phyloP scores from a whole-genome alignment of 768 basidiomycete genomes.

The Boletus reticuloceps region DNA sequence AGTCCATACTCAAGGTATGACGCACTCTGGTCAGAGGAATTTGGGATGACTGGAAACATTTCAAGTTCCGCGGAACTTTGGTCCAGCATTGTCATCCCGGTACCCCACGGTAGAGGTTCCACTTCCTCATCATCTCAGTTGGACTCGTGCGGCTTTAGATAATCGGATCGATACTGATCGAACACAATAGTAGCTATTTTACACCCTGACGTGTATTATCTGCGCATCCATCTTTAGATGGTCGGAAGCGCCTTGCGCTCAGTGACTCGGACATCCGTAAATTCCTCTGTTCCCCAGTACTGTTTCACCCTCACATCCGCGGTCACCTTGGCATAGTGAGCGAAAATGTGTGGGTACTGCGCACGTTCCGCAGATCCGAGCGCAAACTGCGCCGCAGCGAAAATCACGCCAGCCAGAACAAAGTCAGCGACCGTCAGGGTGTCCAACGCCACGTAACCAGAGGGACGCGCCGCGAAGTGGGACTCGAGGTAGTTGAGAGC shows the following conservation, averaged over 20 bases:
- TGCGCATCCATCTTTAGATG: neutral
- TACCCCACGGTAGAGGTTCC: too few species aligned
- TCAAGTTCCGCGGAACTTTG: too few species aligned
- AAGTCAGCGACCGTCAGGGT: constrained; percentile 19
- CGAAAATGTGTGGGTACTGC: constrained; percentile 15
- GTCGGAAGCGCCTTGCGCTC: neutral
- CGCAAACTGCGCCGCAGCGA: neutral
- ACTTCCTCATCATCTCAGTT: too few species aligned
- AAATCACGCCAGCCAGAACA: constrained; percentile 10
- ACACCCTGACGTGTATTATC: too few species aligned
- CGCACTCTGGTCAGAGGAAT: too few species aligned
- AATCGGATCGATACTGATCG: too few species aligned
- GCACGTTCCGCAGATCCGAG: constrained; percentile 13
- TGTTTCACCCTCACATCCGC: constrained; percentile 8
- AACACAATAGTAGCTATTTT: too few species aligned
- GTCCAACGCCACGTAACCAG: constrained; percentile 13
- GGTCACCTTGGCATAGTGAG: constrained; percentile 19
- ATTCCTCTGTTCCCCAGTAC: constrained; percentile 10
- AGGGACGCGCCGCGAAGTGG: constrained; percentile 3
- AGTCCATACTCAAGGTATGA: too few species aligned
- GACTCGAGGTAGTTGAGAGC: constrained; percentile 15
- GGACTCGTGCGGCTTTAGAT: too few species aligned
- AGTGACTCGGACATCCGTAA: constrained; percentile 4
- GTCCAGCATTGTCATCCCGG: too few species aligned
- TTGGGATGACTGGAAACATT: too few species aligned